Conservation (phyloP, 2,329 filamentous ascomycete genomes). For the Penicillium paneum region DNA sequence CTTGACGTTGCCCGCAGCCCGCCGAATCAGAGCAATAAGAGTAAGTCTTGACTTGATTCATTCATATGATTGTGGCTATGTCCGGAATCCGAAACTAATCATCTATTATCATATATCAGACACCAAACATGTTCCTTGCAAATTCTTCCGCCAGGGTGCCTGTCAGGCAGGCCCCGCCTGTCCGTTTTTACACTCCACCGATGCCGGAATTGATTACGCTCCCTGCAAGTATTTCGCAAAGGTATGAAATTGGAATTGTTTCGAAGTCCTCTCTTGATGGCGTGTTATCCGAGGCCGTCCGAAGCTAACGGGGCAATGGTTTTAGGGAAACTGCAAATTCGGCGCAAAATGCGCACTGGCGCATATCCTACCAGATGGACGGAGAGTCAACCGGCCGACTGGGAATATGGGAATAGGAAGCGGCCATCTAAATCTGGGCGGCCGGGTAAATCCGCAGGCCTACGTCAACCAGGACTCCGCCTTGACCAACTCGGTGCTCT, state of each 20-base stretch:
- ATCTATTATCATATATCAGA: slow-evolving; percentile 52
- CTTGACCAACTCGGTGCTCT: slow-evolving; percentile 69
- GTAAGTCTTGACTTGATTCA: slow-evolving; percentile 13
- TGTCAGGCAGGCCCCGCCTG: slow-evolving; percentile 96
- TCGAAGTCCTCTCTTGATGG: background rate
- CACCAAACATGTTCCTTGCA: slow-evolving; percentile 96
- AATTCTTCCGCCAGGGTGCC: slow-evolving; percentile 95
- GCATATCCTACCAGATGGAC: slow-evolving; percentile 89
- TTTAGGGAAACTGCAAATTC: slow-evolving; percentile 96
- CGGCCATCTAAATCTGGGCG: slow-evolving; percentile 61
- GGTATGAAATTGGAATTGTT: slow-evolving; percentile 51
- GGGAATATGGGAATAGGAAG: slow-evolving; percentile 49
- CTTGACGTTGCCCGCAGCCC: slow-evolving; percentile 49
- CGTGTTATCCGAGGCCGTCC: background rate
- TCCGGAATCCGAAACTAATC: slow-evolving; percentile 6
- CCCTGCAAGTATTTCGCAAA: slow-evolving; percentile 99
- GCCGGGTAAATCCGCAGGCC: slow-evolving; percentile 63
- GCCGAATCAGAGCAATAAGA: slow-evolving; percentile 46
- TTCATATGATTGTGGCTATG: background rate
- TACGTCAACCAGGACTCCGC: slow-evolving; percentile 66
- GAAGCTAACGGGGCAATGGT: slow-evolving; percentile 22
- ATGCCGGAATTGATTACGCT: slow-evolving; percentile 77
- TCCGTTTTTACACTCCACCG: slow-evolving; percentile 92
- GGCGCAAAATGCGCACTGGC: slow-evolving; percentile 96
- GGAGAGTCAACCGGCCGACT: slow-evolving; percentile 75